phyloP scores from a whole-genome alignment of 257 asterid species.

The Solanum chilense region DNA sequence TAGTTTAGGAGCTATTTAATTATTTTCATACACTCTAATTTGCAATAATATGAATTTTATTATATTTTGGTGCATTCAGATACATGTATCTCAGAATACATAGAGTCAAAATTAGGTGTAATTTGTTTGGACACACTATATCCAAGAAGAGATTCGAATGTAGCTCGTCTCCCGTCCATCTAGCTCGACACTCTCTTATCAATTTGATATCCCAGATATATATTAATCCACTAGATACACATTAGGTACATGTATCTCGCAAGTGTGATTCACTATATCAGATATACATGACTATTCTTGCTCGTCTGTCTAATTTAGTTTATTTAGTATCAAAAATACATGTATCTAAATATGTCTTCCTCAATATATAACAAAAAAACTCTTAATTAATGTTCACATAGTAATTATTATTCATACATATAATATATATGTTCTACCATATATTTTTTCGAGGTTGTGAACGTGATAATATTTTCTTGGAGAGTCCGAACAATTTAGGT shows the following conservation, averaged over 20 bases:
- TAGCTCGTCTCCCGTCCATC: not conserved
- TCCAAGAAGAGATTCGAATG: not conserved
- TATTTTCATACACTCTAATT: accelerated
- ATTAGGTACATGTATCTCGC: no score
- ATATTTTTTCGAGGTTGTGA: no score
- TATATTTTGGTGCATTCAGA: not conserved
- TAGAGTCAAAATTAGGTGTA: accelerated
- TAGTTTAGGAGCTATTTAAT: accelerated
- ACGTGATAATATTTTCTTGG: not conserved
- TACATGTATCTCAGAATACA: accelerated
- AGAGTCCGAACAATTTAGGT: not conserved
- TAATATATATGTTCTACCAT: no score
- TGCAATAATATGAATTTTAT: no score
- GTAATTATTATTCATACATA: accelerated
- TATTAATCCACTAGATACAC: no score
- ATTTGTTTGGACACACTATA: no score
- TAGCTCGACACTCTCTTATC: not conserved
- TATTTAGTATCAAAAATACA: not conserved
- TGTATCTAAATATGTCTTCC: no score
- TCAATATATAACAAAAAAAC: no score
- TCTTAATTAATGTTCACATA: no score
- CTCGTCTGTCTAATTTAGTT: no score
- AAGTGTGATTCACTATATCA: no score
- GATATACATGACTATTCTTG: no score
- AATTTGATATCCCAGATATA: not conserved